A percentile compares a stretch with the other conserved stretches of the same genome.
Evolutionary conservation across 2,329 filamentous ascomycete genomes (phyloP).

Genomic region (Bipolaris bicolor): DNA sequence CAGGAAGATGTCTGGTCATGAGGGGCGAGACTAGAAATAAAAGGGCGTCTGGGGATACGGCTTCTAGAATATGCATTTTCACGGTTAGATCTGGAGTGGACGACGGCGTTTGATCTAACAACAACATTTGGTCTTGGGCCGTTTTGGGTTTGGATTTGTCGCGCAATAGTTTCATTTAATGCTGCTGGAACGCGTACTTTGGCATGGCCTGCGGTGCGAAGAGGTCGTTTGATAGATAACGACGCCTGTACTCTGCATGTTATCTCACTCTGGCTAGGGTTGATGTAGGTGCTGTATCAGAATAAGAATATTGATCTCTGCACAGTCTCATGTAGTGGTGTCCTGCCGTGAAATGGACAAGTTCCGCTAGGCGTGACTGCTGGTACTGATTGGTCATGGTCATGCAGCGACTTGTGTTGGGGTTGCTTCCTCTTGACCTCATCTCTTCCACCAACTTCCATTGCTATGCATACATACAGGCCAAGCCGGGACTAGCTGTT

Average conservation of each 20-base stretch:
- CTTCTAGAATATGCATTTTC: slow-evolving; percentile 34
- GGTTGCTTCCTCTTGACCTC: slow-evolving; percentile 17
- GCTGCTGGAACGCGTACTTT: slow-evolving; percentile 2
- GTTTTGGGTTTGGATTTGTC: slow-evolving; percentile 1
- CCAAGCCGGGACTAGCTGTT: background rate
- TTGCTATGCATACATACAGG: slow-evolving; percentile 4
- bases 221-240: slow-evolving; percentile 5
- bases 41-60: slow-evolving; percentile 2
- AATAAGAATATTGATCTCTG: slow-evolving; percentile 4
- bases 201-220: slow-evolving; percentile 2
- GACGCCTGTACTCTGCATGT: background rate
- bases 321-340: slow-evolving; percentile 18
- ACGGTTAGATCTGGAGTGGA: slow-evolving; percentile 33
- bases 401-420: slow-evolving; percentile 10
- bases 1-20: slow-evolving; percentile 80
- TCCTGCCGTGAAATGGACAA: slow-evolving; percentile 16
- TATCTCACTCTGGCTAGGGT: slow-evolving; percentile 11
- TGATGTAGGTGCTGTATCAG: slow-evolving; percentile 1
- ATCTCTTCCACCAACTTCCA: slow-evolving; percentile 10
- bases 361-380: slow-evolving; percentile 11
- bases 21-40: slow-evolving; percentile 7
- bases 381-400: slow-evolving; percentile 19
- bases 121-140: slow-evolving; percentile 3
- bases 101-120: slow-evolving; percentile 26
- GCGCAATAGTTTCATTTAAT: slow-evolving; percentile 5